Evolutionary conservation across 2,329 filamentous ascomycete species (phyloP).

Genomic region (Arthrobotrys megalospora): DNA sequence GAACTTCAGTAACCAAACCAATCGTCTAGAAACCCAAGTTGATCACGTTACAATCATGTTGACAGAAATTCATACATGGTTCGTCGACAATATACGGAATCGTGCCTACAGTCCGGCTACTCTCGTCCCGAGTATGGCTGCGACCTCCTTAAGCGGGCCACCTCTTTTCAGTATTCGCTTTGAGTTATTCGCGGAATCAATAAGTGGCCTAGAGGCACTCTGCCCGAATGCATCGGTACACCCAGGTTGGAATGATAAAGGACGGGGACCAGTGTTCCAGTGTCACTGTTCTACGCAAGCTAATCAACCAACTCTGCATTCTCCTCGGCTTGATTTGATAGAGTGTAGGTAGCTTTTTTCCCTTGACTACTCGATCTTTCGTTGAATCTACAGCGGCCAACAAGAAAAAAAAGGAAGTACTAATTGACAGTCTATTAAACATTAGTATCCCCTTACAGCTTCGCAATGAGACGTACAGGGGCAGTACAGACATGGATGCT

Average conservation of each 20-base stretch:
- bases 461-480: slow-evolving; percentile 18
- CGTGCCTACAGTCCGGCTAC: too few relatives aligned
- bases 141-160: background rate
- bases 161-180: slow-evolving; percentile 12
- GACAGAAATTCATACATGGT: slow-evolving; percentile 36
- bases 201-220: background rate
- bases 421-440: background rate
- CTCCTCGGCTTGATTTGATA: background rate
- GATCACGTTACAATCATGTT: slow-evolving; percentile 9
- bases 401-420: background rate
- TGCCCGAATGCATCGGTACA: slow-evolving; percentile 26
- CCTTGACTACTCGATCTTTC: background rate
- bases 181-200: slow-evolving; percentile 8
- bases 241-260: slow-evolving; percentile 3
- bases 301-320: background rate
- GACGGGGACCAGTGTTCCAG: background rate
- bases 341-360: background rate
- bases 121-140: too few relatives aligned
- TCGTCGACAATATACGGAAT: slow-evolving; percentile 20
- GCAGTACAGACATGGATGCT: slow-evolving; percentile 24
- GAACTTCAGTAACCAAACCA: slow-evolving; percentile 5
- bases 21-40: slow-evolving; percentile 2
- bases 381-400: background rate
- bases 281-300: slow-evolving; percentile 10
- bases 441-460: slow-evolving; percentile 23